Conservation (phyloP, 257 asterid genomes). For the Knoxia roxburghii region DNA sequence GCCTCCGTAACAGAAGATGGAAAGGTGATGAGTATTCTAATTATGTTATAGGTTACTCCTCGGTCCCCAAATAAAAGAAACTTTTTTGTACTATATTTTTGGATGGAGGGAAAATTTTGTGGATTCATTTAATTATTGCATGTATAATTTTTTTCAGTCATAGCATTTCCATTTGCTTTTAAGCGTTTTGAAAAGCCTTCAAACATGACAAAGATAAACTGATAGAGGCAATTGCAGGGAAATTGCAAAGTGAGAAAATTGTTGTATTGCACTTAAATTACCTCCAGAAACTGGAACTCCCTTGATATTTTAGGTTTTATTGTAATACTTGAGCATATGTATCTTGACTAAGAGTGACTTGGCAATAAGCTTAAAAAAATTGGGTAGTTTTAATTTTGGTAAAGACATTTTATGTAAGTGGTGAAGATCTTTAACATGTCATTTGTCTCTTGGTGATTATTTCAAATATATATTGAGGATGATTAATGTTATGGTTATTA, state of each 20-base stretch:
- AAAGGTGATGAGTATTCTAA: conserved; percentile 42
- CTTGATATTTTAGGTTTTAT: neutral
- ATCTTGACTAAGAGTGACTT: neutral
- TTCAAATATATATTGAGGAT: neutral
- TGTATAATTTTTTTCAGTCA: neutral
- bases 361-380: neutral
- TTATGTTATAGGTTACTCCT: neutral
- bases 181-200: too few species aligned
- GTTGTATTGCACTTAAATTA: neutral
- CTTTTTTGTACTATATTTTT: too few species aligned
- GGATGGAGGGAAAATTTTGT: too few species aligned
- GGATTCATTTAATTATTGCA: neutral
- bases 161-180: neutral
- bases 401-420: neutral
- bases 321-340: neutral
- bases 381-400: neutral
- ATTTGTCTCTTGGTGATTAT: neutral
- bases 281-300: neutral
- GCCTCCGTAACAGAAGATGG: conserved; percentile 88
- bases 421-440: neutral
- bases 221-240: neutral
- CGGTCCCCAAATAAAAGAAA: too few species aligned
- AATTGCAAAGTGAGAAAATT: neutral
- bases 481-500: too few species aligned
- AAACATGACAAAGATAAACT: neutral